Conservation (phyloP, 2,329 filamentous ascomycete species). For the Coniochaeta ligniaria region DNA sequence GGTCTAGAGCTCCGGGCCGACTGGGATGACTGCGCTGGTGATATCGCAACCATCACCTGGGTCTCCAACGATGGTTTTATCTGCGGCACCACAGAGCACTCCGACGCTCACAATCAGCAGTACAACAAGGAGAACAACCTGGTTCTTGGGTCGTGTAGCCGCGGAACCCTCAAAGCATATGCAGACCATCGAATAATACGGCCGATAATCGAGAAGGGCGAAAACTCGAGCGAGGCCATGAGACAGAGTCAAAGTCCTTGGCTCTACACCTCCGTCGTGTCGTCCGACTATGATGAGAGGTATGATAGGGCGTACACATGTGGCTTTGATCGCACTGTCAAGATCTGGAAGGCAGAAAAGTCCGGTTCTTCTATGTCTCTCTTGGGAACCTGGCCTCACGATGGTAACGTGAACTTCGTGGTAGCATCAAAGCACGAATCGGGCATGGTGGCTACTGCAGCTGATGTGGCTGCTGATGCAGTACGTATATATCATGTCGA, state of each 20-base stretch:
- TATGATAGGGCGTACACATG: slow-evolving; percentile 47
- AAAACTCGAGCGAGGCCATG: slow-evolving; percentile 51
- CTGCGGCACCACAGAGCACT: slow-evolving; percentile 57
- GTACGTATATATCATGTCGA: slow-evolving; percentile 49
- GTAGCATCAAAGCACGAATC: slow-evolving; percentile 39
- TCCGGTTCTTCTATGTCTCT: slow-evolving; percentile 33
- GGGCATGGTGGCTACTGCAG: slow-evolving; percentile 50
- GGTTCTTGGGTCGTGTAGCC: slow-evolving; percentile 41
- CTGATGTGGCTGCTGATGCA: slow-evolving; percentile 45
- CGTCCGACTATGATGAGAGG: slow-evolving; percentile 45
- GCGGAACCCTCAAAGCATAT: slow-evolving; percentile 40
- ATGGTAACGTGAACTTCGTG: slow-evolving; percentile 57
- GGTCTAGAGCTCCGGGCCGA: slow-evolving; percentile 40
- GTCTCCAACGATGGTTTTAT: slow-evolving; percentile 44
- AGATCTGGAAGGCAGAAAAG: slow-evolving; percentile 43
- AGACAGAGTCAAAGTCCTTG: slow-evolving; percentile 52
- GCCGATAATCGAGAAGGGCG: slow-evolving; percentile 42
- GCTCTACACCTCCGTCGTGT: slow-evolving; percentile 58
- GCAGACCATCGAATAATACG: slow-evolving; percentile 51
- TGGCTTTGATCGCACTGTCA: slow-evolving; percentile 55
- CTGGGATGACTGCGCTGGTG: slow-evolving; percentile 56
- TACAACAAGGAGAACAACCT: slow-evolving; percentile 61
- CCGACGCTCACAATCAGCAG: slow-evolving; percentile 55
- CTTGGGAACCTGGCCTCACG: slow-evolving; percentile 46
- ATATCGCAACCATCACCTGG: slow-evolving; percentile 53